Base-by-base conservation (phyloP, 2,329 filamentous ascomycete genomes). In the Diplodia intermedia region DNA sequence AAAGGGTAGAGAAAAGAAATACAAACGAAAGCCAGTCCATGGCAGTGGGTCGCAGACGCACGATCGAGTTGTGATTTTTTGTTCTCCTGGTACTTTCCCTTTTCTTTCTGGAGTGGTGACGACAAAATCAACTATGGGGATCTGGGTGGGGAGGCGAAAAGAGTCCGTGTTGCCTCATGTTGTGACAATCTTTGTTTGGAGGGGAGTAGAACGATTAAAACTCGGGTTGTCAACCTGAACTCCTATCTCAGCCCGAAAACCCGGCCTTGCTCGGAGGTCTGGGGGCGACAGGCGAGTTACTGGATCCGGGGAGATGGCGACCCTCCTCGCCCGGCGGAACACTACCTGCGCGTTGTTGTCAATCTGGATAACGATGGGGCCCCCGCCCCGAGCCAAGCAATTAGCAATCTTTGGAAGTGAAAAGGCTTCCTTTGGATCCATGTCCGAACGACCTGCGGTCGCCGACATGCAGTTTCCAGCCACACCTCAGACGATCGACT, bases 401-500 rank as follows among this genome's bases (percentile, higher is more conserved):
- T 40, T 63, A 52, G 23, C 60, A 63, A 63, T 63, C 60, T 63
- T 63, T 47, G 11, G 29, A n/a, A 47, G 43, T 47, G n/a, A 20
- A 47, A 47, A 47, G 43, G 43, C 20, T 47, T 47, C 14, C 43
- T 20, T 52, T 7, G 18, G 18, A 63, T 52, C 60, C 60, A 63
- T 63, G 47, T 63, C 18, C 43, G 9, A 18, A 20, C 60, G 60
- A 63, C 60, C 31, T 63, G 50, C 31, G 31, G 40, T n/a, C 60
- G 43, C 47, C 40, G 36, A 52, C 31, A 52, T 63, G 60, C 40
- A 31, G 38, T 23, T 23, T 29, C 60, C 29, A 47, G 40, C 60
- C 57, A 62, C 57, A 62, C 43, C 60, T 76, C 72, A 78, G 87
- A 88, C 52, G 60, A 88, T 63, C 47, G 60, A 63, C 60, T 52